A percentile compares a stretch with the other conserved stretches of the same genome.
Evolutionary conservation across 176 grass and related monocot species (phyloP).

Genomic region (Oryza meridionalis): DNA sequence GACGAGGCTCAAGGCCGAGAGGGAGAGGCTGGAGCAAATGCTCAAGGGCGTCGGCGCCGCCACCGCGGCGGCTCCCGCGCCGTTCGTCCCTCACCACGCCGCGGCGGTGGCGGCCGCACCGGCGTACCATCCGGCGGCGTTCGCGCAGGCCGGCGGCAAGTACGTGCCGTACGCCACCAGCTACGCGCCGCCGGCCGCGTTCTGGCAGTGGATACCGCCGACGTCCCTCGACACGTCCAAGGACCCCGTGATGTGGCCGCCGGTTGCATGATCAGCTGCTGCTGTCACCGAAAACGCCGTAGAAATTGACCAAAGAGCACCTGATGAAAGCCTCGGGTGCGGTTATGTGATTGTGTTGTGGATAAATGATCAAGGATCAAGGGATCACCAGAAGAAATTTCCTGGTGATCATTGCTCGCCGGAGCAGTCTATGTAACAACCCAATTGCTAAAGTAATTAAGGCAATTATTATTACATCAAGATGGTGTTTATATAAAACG

Average conservation of each 20-base stretch:
- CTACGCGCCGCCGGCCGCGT: constrained; percentile 68
- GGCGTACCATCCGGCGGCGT: constrained; percentile 34
- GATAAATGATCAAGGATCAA: constrained; percentile 31
- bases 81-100: constrained; percentile 58
- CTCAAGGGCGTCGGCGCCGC: constrained; percentile 54
- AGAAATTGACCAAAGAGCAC: constrained; percentile 36
- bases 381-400: constrained; percentile 12
- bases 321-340: constrained; percentile 30
- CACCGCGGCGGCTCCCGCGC: constrained; percentile 35
- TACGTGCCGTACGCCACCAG: constrained; percentile 53
- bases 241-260: constrained; percentile 84
- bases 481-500: neutral
- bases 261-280: constrained; percentile 64
- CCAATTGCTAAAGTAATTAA: constrained; percentile 4
- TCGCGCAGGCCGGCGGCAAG: constrained; percentile 55
- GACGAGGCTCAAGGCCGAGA: constrained; percentile 76
- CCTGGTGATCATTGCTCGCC: constrained; percentile 22
- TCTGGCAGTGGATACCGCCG: constrained; percentile 96
- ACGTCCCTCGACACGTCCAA: constrained; percentile 90
- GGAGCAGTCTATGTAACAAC: constrained; percentile 38
- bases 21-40: constrained; percentile 86
- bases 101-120: constrained; percentile 51
- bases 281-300: neutral
- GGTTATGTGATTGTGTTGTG: constrained; percentile 34
- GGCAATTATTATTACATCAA: constrained; percentile 11